Evolutionary conservation across 2,329 filamentous ascomycete genomes (phyloP).

Genomic region (Scleromitrula shiraiana): DNA sequence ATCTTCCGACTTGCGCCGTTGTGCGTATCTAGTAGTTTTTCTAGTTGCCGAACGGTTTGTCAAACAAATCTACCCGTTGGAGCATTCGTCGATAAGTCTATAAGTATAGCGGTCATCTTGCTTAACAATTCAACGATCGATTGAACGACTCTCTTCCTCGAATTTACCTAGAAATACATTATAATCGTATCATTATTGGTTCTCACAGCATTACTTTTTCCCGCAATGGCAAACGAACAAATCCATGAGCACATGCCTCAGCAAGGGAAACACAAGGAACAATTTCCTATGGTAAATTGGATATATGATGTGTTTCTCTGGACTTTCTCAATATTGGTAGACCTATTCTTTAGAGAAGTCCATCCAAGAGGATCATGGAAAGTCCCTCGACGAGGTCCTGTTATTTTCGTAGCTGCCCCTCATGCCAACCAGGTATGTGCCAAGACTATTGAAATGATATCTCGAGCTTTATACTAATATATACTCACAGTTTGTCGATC

Average conservation of each 20-base stretch:
- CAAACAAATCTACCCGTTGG: not conserved
- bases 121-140: not conserved
- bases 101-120: not conserved
- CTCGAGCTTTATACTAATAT: conserved; percentile 5
- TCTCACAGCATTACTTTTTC: not conserved
- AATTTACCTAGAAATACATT: not conserved
- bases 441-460: not conserved
- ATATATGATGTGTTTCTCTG: conserved; percentile 74
- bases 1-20: too few relatives aligned
- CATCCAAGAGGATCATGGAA: conserved; percentile 94
- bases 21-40: too few relatives aligned
- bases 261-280: conserved; percentile 9
- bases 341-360: conserved; percentile 97
- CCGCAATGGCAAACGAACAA: conserved; percentile 9
- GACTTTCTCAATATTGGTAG: conserved; percentile 73
- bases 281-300: conserved; percentile 34
- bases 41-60: too few relatives aligned
- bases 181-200: not conserved
- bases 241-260: conserved; percentile 13
- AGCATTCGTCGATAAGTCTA: not conserved
- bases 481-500: conserved; percentile 74
- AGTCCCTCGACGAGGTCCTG: conserved; percentile 77
- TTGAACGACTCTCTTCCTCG: not conserved
- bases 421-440: conserved; percentile 81
- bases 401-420: conserved; percentile 93